Conservation (phyloP, 768 basidiomycete genomes). For the Obba rivulosa region DNA sequence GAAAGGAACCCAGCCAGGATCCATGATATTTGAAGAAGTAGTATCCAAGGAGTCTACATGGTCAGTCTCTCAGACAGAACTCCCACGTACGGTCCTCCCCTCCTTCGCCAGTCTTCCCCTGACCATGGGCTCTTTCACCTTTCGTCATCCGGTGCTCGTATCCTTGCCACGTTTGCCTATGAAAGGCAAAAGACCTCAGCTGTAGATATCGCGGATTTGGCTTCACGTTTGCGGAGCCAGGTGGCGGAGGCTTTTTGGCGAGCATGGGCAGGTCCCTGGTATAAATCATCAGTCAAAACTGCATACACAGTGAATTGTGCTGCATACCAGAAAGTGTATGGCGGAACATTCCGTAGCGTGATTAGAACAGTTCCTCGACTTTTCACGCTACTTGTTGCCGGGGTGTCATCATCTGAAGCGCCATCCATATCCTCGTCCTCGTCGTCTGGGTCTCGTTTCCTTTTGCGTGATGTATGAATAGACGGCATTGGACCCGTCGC, state of each 20-base stretch:
- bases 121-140: slow-evolving; percentile 67
- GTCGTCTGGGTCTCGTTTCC: slow-evolving; percentile 31
- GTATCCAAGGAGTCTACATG: neutral
- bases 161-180: slow-evolving; percentile 64
- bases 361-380: slow-evolving; percentile 73
- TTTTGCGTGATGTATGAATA: slow-evolving; percentile 34
- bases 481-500: slow-evolving; percentile 50
- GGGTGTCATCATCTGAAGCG: slow-evolving; percentile 17
- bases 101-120: slow-evolving; percentile 61
- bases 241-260: slow-evolving; percentile 67
- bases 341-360: slow-evolving; percentile 79
- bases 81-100: slow-evolving; percentile 89
- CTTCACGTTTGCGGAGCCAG: slow-evolving; percentile 36
- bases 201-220: slow-evolving; percentile 66
- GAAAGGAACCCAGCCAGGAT: too few species aligned
- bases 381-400: neutral
- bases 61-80: slow-evolving; percentile 46
- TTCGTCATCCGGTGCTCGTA: slow-evolving; percentile 96
- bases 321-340: slow-evolving; percentile 79
- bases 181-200: slow-evolving; percentile 77
- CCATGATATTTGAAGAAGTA: too few species aligned
- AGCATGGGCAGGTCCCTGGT: slow-evolving; percentile 73
- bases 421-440: slow-evolving; percentile 36
- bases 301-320: neutral
- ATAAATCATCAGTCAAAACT: neutral